phyloP scores from a whole-genome alignment of 768 basidiomycete genomes.

The Pluteus cervinus region DNA sequence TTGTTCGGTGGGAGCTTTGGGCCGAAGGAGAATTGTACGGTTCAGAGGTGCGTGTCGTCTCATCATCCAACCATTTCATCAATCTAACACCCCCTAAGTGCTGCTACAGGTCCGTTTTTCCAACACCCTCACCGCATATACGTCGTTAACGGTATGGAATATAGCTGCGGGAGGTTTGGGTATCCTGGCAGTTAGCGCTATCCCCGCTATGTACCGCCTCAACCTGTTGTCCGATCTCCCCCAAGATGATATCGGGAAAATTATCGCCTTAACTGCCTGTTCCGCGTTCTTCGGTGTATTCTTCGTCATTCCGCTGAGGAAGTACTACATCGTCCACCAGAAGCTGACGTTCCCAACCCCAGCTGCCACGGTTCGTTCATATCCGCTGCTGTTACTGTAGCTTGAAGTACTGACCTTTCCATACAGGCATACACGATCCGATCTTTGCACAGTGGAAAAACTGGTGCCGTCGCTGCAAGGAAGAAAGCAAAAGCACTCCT shows the following conservation, averaged over 20 bases:
- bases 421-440: constrained; percentile 55
- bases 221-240: constrained; percentile 40
- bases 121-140: too few species aligned
- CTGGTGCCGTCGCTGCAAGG: constrained; percentile 43
- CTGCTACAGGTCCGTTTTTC: constrained; percentile 37
- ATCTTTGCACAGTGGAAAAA: constrained; percentile 46
- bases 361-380: constrained; percentile 49
- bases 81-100: too few species aligned
- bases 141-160: too few species aligned
- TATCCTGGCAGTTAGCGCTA: constrained; percentile 51
- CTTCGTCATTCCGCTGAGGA: constrained; percentile 59
- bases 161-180: constrained; percentile 52
- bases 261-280: constrained; percentile 49
- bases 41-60: too few species aligned
- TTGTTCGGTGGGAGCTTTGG: constrained; percentile 52
- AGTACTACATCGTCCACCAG: constrained; percentile 57
- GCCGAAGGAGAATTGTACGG: constrained; percentile 63
- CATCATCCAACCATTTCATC: too few species aligned
- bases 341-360: constrained; percentile 61
- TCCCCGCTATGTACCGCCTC: constrained; percentile 58
- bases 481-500: constrained; percentile 51
- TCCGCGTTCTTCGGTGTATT: constrained; percentile 59
- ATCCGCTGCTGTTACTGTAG: neutral
- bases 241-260: constrained; percentile 44
- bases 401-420: neutral